Conservation (phyloP, 345 rosid genomes). For the Balakata baccata region DNA sequence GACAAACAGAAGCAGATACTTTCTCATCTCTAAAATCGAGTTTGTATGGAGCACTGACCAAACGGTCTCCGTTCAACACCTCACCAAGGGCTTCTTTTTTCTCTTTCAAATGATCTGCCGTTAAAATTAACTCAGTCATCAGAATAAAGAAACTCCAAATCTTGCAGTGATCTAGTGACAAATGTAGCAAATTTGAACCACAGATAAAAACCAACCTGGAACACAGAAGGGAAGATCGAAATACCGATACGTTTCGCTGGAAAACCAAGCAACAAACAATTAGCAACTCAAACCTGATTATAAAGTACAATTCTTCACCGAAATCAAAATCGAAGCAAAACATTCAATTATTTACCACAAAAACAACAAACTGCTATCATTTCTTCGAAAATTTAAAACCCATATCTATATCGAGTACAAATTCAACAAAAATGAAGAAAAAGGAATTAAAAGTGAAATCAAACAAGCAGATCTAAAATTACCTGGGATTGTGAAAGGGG, state of each 20-base stretch:
- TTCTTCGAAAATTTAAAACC: background rate
- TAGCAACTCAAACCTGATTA: background rate
- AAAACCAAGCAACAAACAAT: background rate
- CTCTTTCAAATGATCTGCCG: constrained; percentile 58
- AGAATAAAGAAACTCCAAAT: constrained; percentile 6
- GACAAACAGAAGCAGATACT: constrained; percentile 59
- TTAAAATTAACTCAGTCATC: background rate
- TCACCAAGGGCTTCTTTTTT: constrained; percentile 91
- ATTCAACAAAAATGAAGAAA: too few relatives aligned
- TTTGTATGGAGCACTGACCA: constrained; percentile 79
- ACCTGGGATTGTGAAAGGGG: constrained; percentile 44
- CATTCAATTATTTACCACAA: too few relatives aligned
- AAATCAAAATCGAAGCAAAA: background rate
- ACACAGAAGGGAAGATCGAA: constrained; percentile 53
- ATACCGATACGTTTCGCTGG: constrained; percentile 24
- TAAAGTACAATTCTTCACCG: too few relatives aligned
- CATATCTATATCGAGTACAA: background rate
- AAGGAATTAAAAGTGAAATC: too few relatives aligned
- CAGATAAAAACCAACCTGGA: constrained; percentile 40
- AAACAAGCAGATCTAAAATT: background rate
- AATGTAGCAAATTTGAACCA: too few relatives aligned
- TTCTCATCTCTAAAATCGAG: constrained; percentile 66
- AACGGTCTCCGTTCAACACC: constrained; percentile 76
- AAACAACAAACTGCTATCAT: too few relatives aligned
- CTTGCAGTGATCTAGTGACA: too few relatives aligned